phyloP scores from a whole-genome alignment of 2,329 filamentous ascomycete species.

The Didymella keratinophila region DNA sequence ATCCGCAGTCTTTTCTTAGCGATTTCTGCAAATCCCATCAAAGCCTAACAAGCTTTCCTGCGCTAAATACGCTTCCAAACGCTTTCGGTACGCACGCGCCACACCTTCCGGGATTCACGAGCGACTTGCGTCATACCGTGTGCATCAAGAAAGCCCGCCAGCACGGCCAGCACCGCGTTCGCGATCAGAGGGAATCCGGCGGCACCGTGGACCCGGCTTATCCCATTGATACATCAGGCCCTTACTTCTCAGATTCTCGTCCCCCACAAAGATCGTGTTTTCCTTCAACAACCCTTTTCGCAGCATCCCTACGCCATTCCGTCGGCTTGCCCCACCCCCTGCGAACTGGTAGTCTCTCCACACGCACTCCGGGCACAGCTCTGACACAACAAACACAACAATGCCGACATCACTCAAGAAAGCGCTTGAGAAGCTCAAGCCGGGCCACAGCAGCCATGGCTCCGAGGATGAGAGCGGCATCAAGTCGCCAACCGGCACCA shows the following conservation, averaged over 20 bases:
- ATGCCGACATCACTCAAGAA: conserved; percentile 55
- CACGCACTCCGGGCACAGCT: conserved; percentile 37
- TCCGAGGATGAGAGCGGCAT: conserved; percentile 47
- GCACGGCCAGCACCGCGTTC: conserved; percentile 12
- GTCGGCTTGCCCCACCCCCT: conserved; percentile 37
- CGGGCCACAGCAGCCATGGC: conserved; percentile 41
- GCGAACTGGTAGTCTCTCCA: conserved; percentile 40
- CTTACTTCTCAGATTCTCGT: conserved; percentile 5
- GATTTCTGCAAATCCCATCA: conserved; percentile 9
- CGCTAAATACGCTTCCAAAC: conserved; percentile 14
- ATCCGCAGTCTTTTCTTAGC: conserved; percentile 11
- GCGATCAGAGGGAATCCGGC: conserved; percentile 11
- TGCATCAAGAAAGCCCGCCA: conserved; percentile 17
- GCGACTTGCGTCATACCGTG: conserved; percentile 22
- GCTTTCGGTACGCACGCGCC: conserved; percentile 19
- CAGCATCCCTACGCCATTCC: conserved; percentile 16
- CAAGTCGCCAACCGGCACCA: conserved; percentile 36
- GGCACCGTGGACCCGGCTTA: conserved; percentile 10
- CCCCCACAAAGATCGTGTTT: conserved; percentile 8
- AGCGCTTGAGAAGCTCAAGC: conserved; percentile 55
- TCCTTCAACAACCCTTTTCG: conserved; percentile 3
- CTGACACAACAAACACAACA: conserved; percentile 24
- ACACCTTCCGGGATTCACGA: conserved; percentile 17
- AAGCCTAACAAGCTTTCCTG: conserved; percentile 17
- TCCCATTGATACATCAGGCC: conserved; percentile 13